Percentiles rank a stretch among this genome's conserved stretches.
Evolutionary conservation across 2,329 filamentous ascomycete species (phyloP).

Genomic region (Microsporum audouinii): DNA sequence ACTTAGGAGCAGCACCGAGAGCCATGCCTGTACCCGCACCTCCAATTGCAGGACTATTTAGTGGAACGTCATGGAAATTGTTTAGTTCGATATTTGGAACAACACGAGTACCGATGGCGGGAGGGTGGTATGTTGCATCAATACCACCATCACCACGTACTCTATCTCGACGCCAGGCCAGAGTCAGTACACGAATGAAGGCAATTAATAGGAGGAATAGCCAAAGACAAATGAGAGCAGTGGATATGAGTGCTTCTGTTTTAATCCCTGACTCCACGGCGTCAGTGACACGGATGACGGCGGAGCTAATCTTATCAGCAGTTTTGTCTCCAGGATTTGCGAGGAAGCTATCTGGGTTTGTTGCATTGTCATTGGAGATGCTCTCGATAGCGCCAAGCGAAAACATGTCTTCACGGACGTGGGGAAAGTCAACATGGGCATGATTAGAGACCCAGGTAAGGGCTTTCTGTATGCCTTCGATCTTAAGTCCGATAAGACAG

Average conservation of each 20-base stretch:
- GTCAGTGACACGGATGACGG: slow-evolving; percentile 57
- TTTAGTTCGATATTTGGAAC: slow-evolving; percentile 14
- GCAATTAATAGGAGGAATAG: slow-evolving; percentile 66
- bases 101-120: slow-evolving; percentile 7
- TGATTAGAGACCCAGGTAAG: slow-evolving; percentile 90
- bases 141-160: slow-evolving; percentile 49
- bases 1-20: slow-evolving; percentile 16
- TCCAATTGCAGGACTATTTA: slow-evolving; percentile 20
- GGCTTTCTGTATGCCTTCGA: slow-evolving; percentile 71
- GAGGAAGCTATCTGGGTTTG: slow-evolving; percentile 56
- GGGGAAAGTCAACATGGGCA: slow-evolving; percentile 69
- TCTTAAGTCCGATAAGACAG: slow-evolving; percentile 80
- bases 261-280: slow-evolving; percentile 57
- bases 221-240: slow-evolving; percentile 63
- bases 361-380: slow-evolving; percentile 40
- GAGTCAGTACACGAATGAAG: slow-evolving; percentile 52
- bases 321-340: slow-evolving; percentile 62
- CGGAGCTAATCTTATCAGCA: slow-evolving; percentile 68
- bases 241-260: slow-evolving; percentile 69
- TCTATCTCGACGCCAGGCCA: slow-evolving; percentile 50
- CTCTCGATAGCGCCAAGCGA: slow-evolving; percentile 59
- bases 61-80: slow-evolving; percentile 30
- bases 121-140: slow-evolving; percentile 17
- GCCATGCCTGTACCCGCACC: slow-evolving; percentile 5
- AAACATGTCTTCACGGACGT: slow-evolving; percentile 69